Evolutionary conservation across 257 asterid species (phyloP).

Genomic region (Plantago ovata): DNA sequence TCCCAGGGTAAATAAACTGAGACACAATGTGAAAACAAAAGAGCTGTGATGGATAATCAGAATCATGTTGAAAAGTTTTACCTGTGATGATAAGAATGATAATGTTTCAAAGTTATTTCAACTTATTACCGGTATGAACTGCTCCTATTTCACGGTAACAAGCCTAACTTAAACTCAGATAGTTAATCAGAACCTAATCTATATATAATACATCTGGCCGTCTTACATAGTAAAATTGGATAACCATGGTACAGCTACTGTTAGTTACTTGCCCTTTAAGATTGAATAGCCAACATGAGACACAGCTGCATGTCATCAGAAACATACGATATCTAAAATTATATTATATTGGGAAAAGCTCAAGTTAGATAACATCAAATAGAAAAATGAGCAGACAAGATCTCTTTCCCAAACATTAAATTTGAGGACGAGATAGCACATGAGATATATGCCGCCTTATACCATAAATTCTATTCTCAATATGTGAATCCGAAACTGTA

Average conservation of each 20-base stretch:
- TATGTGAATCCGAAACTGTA: too few relatives aligned
- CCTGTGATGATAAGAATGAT: too few relatives aligned
- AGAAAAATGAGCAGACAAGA: background rate
- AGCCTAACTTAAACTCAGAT: too few relatives aligned
- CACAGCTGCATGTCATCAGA: background rate
- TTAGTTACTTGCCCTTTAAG: background rate
- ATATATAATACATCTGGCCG: background rate
- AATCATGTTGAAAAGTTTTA: too few relatives aligned
- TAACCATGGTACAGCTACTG: background rate
- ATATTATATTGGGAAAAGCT: background rate
- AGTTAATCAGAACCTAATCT: background rate
- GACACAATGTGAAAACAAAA: too few relatives aligned
- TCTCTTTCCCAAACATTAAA: background rate
- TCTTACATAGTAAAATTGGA: background rate
- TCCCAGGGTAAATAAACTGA: too few relatives aligned
- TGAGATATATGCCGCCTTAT: background rate
- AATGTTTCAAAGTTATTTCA: too few relatives aligned
- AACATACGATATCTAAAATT: background rate
- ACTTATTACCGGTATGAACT: too few relatives aligned
- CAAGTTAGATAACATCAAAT: background rate
- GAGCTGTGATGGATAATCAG: too few relatives aligned
- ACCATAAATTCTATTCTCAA: too few relatives aligned
- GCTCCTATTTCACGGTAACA: too few relatives aligned
- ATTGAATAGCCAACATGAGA: background rate
- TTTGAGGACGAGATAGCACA: background rate